These are phyloP conservation scores for Ophiobolus disseminans DNA, from an alignment of 2,329 filamentous ascomycete genomes.

Conservation along the genomic window DNA sequence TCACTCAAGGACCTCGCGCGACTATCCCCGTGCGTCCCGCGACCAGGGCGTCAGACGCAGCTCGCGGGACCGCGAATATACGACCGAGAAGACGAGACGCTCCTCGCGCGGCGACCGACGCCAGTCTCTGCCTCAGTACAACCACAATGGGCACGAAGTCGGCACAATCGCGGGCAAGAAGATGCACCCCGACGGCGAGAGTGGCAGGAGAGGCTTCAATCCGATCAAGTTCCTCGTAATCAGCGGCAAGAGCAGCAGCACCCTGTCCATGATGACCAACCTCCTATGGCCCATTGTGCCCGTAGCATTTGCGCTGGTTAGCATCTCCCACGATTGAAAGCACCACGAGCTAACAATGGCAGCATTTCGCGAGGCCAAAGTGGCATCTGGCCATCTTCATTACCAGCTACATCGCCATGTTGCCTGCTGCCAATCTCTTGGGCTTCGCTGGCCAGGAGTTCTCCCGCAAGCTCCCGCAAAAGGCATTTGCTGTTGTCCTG, in stretches of 20 bases:
- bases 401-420: slow-evolving; percentile 77
- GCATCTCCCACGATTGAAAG: slow-evolving; percentile 2
- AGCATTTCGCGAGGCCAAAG: slow-evolving; percentile 62
- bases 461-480: slow-evolving; percentile 73
- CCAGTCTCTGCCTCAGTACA: slow-evolving; percentile 49
- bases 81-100: slow-evolving; percentile 31
- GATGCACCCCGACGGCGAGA: slow-evolving; percentile 66
- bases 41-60: slow-evolving; percentile 12
- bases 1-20: slow-evolving; percentile 23
- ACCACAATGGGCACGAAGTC: slow-evolving; percentile 55
- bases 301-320: slow-evolving; percentile 70
- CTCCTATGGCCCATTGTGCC: slow-evolving; percentile 78
- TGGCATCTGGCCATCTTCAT: slow-evolving; percentile 70
- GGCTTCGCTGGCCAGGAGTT: slow-evolving; percentile 77
- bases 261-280: slow-evolving; percentile 70
- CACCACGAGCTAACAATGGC: slow-evolving; percentile 9
- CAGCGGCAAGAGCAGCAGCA: slow-evolving; percentile 68
- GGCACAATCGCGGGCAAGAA: no score
- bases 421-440: slow-evolving; percentile 76
- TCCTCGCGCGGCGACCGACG: slow-evolving; percentile 17
- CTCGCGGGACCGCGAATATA: slow-evolving; percentile 31
- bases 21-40: slow-evolving; percentile 22
- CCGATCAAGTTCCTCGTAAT: slow-evolving; percentile 69
- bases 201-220: slow-evolving; percentile 70
- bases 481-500: slow-evolving; percentile 70